A percentile compares a stretch with the other conserved stretches of the same genome.
Evolutionary conservation across 2,329 filamentous ascomycete genomes (phyloP).

Genomic region (Fusarium sororula): DNA sequence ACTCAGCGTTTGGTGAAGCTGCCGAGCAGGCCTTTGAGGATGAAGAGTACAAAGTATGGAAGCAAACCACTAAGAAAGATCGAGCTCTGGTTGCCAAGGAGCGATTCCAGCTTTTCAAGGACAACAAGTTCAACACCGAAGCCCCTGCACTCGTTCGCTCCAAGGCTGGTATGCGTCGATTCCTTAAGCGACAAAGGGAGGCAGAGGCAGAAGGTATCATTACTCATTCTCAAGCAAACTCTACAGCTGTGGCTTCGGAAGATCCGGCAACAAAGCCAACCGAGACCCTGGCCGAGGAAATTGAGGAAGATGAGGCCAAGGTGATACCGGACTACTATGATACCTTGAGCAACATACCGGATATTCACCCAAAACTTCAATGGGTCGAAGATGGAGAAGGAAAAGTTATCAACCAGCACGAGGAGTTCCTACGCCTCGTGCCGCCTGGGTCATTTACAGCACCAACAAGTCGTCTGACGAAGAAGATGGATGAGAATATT

Average conservation of each 20-base stretch:
- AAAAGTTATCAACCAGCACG: conserved; percentile 85
- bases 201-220: conserved; percentile 61
- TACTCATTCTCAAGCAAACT: conserved; percentile 51
- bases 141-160: conserved; percentile 86
- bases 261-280: conserved; percentile 59
- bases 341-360: conserved; percentile 83
- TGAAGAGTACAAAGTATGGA: conserved; percentile 98
- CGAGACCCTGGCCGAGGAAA: conserved; percentile 92
- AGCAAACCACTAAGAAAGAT: conserved; percentile 97
- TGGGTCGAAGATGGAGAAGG: conserved; percentile 94
- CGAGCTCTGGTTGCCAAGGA: conserved; percentile 87
- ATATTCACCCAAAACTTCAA: conserved; percentile 78
- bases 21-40: conserved; percentile 84
- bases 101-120: conserved; percentile 85
- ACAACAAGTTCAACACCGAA: conserved; percentile 84
- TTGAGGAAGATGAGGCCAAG: conserved; percentile 85
- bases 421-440: conserved; percentile 83
- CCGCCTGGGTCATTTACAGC: conserved; percentile 79
- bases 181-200: conserved; percentile 80
- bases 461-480: conserved; percentile 76
- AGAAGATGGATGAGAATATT: conserved; percentile 90
- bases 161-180: conserved; percentile 90
- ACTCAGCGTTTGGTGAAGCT: conserved; percentile 70
- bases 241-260: conserved; percentile 52
- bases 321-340: conserved; percentile 96